Evolutionary conservation across 2,329 filamentous ascomycete species (phyloP).

Genomic region (Cladosporium sp.): DNA sequence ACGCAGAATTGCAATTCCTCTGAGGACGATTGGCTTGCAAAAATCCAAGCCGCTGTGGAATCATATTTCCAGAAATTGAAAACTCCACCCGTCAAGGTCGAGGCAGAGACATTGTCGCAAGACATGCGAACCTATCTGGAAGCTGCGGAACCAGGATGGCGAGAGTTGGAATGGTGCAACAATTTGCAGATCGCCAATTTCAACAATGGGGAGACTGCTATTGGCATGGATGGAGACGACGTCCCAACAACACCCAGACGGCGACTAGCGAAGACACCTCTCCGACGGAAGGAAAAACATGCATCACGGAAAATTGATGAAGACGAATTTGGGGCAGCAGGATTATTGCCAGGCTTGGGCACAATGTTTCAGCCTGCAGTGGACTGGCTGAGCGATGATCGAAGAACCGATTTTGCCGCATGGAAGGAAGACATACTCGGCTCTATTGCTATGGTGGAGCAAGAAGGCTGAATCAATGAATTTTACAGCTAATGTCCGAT

Average conservation of each 20-base stretch:
- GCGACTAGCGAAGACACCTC: constrained; percentile 27
- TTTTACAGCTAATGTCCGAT: no score
- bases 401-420: constrained; percentile 52
- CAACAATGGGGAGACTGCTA: constrained; percentile 43
- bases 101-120: background rate
- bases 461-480: background rate
- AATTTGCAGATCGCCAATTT: background rate
- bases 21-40: background rate
- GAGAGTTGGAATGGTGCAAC: constrained; percentile 15
- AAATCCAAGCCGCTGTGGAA: background rate
- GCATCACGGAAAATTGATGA: constrained; percentile 14
- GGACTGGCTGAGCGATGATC: constrained; percentile 62
- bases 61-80: constrained; percentile 25
- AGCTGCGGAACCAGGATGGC: constrained; percentile 8
- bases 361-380: constrained; percentile 72
- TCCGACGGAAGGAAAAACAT: constrained; percentile 31
- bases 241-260: constrained; percentile 11
- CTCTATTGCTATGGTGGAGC: constrained; percentile 47
- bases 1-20: no score
- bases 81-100: background rate
- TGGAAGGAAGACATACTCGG: constrained; percentile 60
- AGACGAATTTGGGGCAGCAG: constrained; percentile 23
- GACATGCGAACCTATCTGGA: constrained; percentile 22
- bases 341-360: constrained; percentile 41
- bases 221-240: background rate